Conservation (phyloP, 2,329 filamentous ascomycete species). For the Coniochaeta sp. region DNA sequence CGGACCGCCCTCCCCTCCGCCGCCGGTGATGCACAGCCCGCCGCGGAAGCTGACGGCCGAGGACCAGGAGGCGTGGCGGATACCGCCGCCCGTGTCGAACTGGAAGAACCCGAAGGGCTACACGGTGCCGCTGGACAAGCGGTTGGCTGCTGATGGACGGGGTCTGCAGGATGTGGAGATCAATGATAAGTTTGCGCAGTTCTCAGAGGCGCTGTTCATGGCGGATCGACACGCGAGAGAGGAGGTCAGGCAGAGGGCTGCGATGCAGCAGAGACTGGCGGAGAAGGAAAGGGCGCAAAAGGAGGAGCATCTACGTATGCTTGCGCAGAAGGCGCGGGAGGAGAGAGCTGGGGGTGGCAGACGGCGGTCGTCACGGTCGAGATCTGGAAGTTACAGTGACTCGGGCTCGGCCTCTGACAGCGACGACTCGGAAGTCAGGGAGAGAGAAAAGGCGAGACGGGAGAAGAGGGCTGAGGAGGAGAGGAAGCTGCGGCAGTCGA, state of each 20-base stretch:
- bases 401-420: slow-evolving; percentile 41
- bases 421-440: slow-evolving; percentile 64
- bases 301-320: slow-evolving; percentile 78
- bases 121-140: slow-evolving; percentile 91
- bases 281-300: slow-evolving; percentile 96
- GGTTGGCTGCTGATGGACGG: slow-evolving; percentile 85
- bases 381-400: slow-evolving; percentile 44
- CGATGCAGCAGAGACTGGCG: slow-evolving; percentile 92
- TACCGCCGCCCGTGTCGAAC: slow-evolving; percentile 77
- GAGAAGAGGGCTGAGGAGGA: slow-evolving; percentile 79
- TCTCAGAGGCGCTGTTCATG: slow-evolving; percentile 88
- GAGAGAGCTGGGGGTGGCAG: slow-evolving; percentile 49
- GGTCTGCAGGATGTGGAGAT: slow-evolving; percentile 90
- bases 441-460: slow-evolving; percentile 68
- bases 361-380: slow-evolving; percentile 24
- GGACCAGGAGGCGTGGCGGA: slow-evolving; percentile 95
- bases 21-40: slow-evolving; percentile 90
- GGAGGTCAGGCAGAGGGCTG: slow-evolving; percentile 82
- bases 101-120: slow-evolving; percentile 99
- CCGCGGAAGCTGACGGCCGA: slow-evolving; percentile 92
- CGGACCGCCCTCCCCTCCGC: slow-evolving; percentile 84
- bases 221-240: slow-evolving; percentile 92
- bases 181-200: slow-evolving; percentile 97
- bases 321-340: slow-evolving; percentile 88
- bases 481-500: slow-evolving; percentile 81